Conservation (phyloP, 148 eudicot species). For the Rhododendron mucronatum region DNA sequence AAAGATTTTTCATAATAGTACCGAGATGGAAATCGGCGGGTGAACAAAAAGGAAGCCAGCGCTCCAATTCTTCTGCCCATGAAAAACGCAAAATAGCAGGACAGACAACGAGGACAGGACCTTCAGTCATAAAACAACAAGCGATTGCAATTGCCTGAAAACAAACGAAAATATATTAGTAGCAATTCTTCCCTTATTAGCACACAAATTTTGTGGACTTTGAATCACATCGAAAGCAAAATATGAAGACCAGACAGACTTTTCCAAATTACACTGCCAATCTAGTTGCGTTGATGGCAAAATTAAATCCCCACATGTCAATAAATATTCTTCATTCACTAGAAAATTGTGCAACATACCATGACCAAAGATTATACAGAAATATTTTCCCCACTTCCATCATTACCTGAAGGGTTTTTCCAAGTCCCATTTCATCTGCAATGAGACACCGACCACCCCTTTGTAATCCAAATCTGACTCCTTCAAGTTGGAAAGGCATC, state of each 20-base stretch:
- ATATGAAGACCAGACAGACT: neutral
- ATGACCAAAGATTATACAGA: neutral
- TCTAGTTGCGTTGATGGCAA: neutral
- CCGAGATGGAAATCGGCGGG: conserved; percentile 95
- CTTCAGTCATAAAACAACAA: conserved; percentile 70
- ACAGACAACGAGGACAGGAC: conserved; percentile 83
- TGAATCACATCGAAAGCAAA: neutral
- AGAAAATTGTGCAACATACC: neutral
- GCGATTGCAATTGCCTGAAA: conserved; percentile 93
- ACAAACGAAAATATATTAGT: conserved; percentile 3
- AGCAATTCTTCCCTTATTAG: neutral
- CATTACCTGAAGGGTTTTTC: conserved; percentile 93
- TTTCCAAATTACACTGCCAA: neutral
- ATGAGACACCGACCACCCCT: conserved; percentile 97
- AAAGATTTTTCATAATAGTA: conserved; percentile 22
- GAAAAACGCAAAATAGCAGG: conserved; percentile 93
- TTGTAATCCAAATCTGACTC: conserved; percentile 71
- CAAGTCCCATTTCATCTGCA: conserved; percentile 99
- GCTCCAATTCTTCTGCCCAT: conserved; percentile 99
- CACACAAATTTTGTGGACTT: neutral
- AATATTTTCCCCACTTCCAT: neutral
- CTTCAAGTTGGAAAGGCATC: conserved; percentile 86
- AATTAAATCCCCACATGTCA: neutral
- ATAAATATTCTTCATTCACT: neutral
- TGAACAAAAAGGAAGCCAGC: conserved; percentile 85